Evolutionary conservation across 352 stramenopile genomes (phyloP), one percentile per base, ranked within the genome.

Genomic region (Phytopythium oedochilum): DNA sequence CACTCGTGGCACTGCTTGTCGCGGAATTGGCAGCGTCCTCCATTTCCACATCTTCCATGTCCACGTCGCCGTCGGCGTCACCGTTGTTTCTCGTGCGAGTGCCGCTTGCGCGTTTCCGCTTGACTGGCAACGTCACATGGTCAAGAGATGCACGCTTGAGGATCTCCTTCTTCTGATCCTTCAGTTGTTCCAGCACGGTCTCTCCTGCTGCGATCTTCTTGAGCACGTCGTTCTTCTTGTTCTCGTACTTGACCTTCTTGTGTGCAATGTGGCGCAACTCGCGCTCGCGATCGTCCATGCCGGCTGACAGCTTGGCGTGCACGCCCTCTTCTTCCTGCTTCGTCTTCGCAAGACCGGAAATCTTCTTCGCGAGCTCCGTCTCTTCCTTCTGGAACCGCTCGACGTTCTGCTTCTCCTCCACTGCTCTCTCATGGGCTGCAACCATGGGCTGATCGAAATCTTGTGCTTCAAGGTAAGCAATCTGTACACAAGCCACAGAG

Each of bases 131-230:
- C 40, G 89, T 86, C 1, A 99, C 84, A 74, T 99, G 93, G 53
- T 99, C 96, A 28, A 99, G 70, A 26, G 89, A 86, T 9, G 96
- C 94, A 32, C 96, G 96, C 60, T 97, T 96, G 14, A 99, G 75
- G 49, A 97, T 97, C 63, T 98, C 96, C 18, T 91, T 78, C 32
- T 98, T 93, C 63, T 97, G 92, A 53, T 98, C 92, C 53, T 94
- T 96, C 20, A 99, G 61, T 3, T 82, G 78, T 42, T 98, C 94
- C 9, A 98, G 66, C 10, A 87, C 76, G 18, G 86, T 90, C 55
- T 99, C 96, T 61, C 98, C 85, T 0, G 73, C 66, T 25, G 82
- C 72, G 5, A 98, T 86, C 43, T 78, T 72, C 61, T 97, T 96
- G 50, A 96, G 65, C 23, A 91, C 74, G 14, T 79, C 77, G 40